A percentile compares a stretch with the other conserved stretches of the same genome.
Evolutionary conservation across 225 moss, liverwort and hornwort genomes (phyloP).

Genomic region (Polytrichum formosum): DNA sequence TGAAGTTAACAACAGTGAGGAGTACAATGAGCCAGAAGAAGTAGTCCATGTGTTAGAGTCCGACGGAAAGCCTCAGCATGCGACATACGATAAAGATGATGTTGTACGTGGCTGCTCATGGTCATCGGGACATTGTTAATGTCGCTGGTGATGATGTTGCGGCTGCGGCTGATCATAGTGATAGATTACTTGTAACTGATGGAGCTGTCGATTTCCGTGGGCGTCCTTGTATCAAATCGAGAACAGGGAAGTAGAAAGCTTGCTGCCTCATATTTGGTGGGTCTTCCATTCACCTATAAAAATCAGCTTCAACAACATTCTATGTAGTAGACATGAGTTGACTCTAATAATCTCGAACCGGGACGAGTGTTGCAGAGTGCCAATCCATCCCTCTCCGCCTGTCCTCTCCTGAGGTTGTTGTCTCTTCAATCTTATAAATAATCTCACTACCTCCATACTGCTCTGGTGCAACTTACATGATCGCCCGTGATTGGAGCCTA

Average conservation of each 20-base stretch:
- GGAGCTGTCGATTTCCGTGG: slow-evolving; percentile 52
- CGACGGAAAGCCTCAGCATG: too few species aligned
- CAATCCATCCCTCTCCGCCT: neutral
- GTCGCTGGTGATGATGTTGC: too few species aligned
- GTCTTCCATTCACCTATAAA: neutral
- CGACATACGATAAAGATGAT: too few species aligned
- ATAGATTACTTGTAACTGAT: slow-evolving; percentile 32
- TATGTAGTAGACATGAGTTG: too few species aligned
- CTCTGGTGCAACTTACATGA: slow-evolving; percentile 62
- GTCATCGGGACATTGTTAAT: too few species aligned
- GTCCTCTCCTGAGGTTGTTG: too few species aligned
- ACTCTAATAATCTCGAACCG: neutral
- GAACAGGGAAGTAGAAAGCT: slow-evolving; percentile 57
- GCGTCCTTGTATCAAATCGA: slow-evolving; percentile 38
- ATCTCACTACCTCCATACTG: slow-evolving; percentile 11
- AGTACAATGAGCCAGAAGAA: slow-evolving; percentile 70
- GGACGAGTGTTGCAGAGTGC: neutral
- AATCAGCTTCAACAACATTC: too few species aligned
- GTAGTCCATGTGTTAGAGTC: slow-evolving; percentile 37
- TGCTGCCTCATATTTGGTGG: slow-evolving; percentile 55
- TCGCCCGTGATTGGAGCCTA: slow-evolving; percentile 64
- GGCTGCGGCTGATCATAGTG: slow-evolving; percentile 25
- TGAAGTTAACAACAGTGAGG: slow-evolving; percentile 44
- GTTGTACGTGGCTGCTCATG: too few species aligned
- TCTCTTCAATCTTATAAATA: too few species aligned